A percentile compares a stretch with the other conserved stretches of the same genome.
Evolutionary conservation across 163 green algal genomes (phyloP).

Genomic region (Prototheca wickerhamii): DNA sequence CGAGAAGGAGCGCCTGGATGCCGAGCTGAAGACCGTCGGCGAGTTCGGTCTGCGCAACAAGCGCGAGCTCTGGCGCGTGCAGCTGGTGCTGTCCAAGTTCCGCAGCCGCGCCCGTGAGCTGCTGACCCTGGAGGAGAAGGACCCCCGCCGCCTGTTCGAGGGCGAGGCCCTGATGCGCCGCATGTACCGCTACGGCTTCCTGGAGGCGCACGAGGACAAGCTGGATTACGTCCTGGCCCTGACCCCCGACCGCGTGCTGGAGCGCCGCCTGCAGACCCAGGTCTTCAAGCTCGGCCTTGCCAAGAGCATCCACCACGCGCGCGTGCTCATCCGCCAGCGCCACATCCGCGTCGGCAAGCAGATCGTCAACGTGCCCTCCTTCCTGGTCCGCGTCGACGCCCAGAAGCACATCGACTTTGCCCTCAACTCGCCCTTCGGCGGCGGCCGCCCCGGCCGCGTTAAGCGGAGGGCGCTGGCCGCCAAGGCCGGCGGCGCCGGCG

Average conservation of each 20-base stretch:
- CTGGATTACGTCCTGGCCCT: slow-evolving; percentile 98
- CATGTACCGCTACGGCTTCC: slow-evolving; percentile 96
- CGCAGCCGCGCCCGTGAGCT: slow-evolving; percentile 89
- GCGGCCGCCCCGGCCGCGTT: slow-evolving; percentile 88
- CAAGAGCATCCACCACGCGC: slow-evolving; percentile 98
- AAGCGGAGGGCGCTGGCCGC: slow-evolving; percentile 72
- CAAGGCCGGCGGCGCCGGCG: slow-evolving; percentile 8
- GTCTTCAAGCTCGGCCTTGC: slow-evolving; percentile 99
- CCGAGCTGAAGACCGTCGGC: slow-evolving; percentile 96
- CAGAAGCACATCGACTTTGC: slow-evolving; percentile 99
- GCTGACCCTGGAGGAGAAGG: slow-evolving; percentile 95
- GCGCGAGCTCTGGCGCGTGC: slow-evolving; percentile 98
- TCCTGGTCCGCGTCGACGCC: slow-evolving; percentile 94
- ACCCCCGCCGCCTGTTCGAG: slow-evolving; percentile 95
- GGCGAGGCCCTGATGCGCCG: slow-evolving; percentile 86
- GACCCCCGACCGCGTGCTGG: slow-evolving; percentile 61
- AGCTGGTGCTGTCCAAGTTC: slow-evolving; percentile 80
- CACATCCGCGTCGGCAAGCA: slow-evolving; percentile 99
- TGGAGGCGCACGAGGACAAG: slow-evolving; percentile 94
- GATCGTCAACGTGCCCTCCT: slow-evolving; percentile 96
- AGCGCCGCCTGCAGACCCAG: slow-evolving; percentile 82
- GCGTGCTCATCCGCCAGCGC: slow-evolving; percentile 95
- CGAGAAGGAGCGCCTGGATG: slow-evolving; percentile 99
- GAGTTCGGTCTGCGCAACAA: slow-evolving; percentile 99
- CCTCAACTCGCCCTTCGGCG: slow-evolving; percentile 91